Evolutionary conservation across 306 rosid genomes (phyloP).

Genomic region (Lathyrus oleraceus): DNA sequence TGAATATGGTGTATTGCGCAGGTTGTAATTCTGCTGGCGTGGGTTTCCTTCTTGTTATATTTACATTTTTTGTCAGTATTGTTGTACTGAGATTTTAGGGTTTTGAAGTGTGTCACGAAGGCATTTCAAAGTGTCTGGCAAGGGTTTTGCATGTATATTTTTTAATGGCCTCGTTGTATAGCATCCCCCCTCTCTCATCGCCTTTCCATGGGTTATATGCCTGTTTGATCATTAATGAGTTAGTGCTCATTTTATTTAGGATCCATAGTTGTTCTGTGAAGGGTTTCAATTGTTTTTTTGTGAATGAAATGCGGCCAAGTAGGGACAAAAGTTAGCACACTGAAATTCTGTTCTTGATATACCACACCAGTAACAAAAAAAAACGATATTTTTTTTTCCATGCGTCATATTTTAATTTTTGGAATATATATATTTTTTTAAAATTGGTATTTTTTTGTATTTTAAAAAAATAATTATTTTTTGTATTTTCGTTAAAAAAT

Average conservation of each 20-base stretch:
- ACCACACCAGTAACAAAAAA: not conserved
- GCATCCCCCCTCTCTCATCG: constrained; percentile 24
- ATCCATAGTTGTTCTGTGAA: constrained; percentile 25
- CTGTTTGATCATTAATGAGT: constrained; percentile 35
- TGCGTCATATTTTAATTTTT: too few species aligned
- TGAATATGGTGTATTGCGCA: constrained; percentile 51
- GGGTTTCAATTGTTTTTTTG: constrained; percentile 27
- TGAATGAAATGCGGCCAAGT: constrained; percentile 25
- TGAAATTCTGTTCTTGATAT: not conserved
- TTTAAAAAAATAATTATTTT: too few species aligned
- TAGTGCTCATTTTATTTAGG: constrained; percentile 37
- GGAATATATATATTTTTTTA: too few species aligned
- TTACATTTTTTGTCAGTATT: constrained; percentile 71
- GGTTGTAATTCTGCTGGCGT: constrained; percentile 62
- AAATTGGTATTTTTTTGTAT: too few species aligned
- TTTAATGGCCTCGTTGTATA: constrained; percentile 57
- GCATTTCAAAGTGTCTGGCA: constrained; percentile 47
- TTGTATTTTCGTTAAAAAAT: too few species aligned
- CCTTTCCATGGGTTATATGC: constrained; percentile 30
- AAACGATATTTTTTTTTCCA: too few species aligned
- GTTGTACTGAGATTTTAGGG: constrained; percentile 55
- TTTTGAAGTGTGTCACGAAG: constrained; percentile 43
- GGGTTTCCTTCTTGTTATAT: constrained; percentile 59
- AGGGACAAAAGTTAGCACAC: constrained; percentile 9
- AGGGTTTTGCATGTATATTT: constrained; percentile 58